These are phyloP conservation scores for Lonicera japonica DNA, from an alignment of 129 eudicot genomes.

Conservation along the genomic window DNA sequence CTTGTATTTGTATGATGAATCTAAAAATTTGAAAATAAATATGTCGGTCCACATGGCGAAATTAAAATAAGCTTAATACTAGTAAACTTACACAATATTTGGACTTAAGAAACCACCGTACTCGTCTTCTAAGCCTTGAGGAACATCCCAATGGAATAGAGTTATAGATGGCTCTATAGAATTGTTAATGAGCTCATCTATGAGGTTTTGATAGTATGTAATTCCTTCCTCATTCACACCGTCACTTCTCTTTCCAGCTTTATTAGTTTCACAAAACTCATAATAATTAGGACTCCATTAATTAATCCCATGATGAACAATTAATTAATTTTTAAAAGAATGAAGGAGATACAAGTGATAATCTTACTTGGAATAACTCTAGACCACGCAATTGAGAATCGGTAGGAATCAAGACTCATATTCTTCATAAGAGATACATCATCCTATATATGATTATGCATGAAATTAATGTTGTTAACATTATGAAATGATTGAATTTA, in stretches of 20 bases:
- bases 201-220: slow-evolving; percentile 51
- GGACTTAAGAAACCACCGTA: slow-evolving; percentile 63
- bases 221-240: slow-evolving; percentile 55
- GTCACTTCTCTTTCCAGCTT: slow-evolving; percentile 50
- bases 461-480: too few relatives aligned
- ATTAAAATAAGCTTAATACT: too few relatives aligned
- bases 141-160: slow-evolving; percentile 64
- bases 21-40: too few relatives aligned
- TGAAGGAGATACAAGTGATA: background rate
- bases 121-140: slow-evolving; percentile 61
- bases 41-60: too few relatives aligned
- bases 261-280: background rate
- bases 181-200: slow-evolving; percentile 37
- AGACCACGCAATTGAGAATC: slow-evolving; percentile 53
- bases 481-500: too few relatives aligned
- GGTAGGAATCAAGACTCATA: slow-evolving; percentile 42
- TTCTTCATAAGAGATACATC: slow-evolving; percentile 35
- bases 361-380: slow-evolving; percentile 38
- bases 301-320: background rate
- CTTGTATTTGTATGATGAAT: background rate
- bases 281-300: background rate
- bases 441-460: slow-evolving; percentile 18
- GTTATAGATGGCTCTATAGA: slow-evolving; percentile 55
- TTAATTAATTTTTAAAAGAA: background rate
- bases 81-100: slow-evolving; percentile 44